phyloP scores from a whole-genome alignment of 2,329 filamentous ascomycete species.

The Thelonectria rubi region DNA sequence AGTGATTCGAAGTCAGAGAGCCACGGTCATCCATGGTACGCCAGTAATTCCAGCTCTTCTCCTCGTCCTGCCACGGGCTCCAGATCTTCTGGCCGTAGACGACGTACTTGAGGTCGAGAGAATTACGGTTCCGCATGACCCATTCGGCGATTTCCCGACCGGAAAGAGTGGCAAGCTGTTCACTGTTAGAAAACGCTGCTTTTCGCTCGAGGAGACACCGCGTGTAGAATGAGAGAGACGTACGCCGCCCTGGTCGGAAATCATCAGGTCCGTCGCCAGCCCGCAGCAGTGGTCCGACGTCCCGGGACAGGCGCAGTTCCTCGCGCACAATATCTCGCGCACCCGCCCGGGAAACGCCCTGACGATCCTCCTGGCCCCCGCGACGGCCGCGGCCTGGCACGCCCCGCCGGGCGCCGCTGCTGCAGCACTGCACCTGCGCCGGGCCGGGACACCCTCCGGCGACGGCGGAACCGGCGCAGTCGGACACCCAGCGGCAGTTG shows the following conservation, averaged over 20 bases:
- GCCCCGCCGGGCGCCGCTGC: constrained; percentile 44
- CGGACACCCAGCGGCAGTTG: constrained; percentile 51
- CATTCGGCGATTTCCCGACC: constrained; percentile 58
- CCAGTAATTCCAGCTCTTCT: constrained; percentile 54
- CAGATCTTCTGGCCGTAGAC: constrained; percentile 62
- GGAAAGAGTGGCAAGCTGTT: constrained; percentile 48
- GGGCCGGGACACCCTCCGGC: constrained; percentile 52
- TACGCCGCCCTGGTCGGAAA: constrained; percentile 50
- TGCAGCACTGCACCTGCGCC: constrained; percentile 51
- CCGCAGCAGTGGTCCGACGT: constrained; percentile 51
- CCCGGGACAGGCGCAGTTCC: constrained; percentile 46
- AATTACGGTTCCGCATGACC: constrained; percentile 55
- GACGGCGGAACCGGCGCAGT: constrained; percentile 47
- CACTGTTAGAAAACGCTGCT: not conserved
- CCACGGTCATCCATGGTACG: constrained; percentile 53
- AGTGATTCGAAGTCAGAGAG: constrained; percentile 55
- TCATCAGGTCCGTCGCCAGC: constrained; percentile 51
- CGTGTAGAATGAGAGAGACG: constrained; percentile 34
- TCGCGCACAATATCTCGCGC: constrained; percentile 47
- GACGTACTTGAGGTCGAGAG: constrained; percentile 57
- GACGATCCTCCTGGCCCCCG: constrained; percentile 48
- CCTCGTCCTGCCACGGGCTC: constrained; percentile 48
- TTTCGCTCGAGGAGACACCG: not conserved
- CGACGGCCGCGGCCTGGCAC: constrained; percentile 49
- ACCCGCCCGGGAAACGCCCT: constrained; percentile 48